Percentiles rank a stretch among this genome's conserved stretches.
Evolutionary conservation across 208 protist genomes (phyloP).

Genomic region (Zelonia costaricensis): DNA sequence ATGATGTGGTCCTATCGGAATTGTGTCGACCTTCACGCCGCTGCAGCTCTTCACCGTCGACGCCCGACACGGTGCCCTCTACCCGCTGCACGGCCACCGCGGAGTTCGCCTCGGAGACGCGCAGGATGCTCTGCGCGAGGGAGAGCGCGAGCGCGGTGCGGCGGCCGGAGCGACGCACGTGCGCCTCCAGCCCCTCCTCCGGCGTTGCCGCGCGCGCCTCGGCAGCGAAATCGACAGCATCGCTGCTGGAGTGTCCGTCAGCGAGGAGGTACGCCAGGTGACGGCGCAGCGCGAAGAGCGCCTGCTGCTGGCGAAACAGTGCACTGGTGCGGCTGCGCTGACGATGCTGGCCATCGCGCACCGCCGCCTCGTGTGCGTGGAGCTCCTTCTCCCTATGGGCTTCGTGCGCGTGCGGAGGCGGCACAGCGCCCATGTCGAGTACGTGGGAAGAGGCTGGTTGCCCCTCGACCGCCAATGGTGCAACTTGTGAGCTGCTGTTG

Average conservation of each 20-base stretch:
- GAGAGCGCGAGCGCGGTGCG: slow-evolving; percentile 19
- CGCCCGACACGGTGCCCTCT: neutral
- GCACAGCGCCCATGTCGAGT: too few species aligned
- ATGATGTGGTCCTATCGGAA: too few species aligned
- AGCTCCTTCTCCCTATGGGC: too few species aligned
- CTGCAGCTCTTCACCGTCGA: neutral
- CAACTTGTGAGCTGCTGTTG: too few species aligned
- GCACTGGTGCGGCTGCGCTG: neutral
- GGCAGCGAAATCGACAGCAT: too few species aligned
- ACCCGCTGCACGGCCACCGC: neutral
- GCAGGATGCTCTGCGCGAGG: slow-evolving; percentile 16
- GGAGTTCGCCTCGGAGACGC: neutral
- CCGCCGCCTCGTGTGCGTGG: too few species aligned
- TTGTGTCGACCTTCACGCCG: too few species aligned
- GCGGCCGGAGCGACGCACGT: slow-evolving; percentile 7
- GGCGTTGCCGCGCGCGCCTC: neutral
- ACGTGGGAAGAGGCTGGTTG: too few species aligned
- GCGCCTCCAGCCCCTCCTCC: neutral
- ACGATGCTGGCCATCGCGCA: neutral
- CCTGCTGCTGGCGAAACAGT: slow-evolving; percentile 21
- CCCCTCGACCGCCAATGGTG: too few species aligned
- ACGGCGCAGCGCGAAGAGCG: slow-evolving; percentile 22
- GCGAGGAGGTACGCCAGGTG: slow-evolving; percentile 30
- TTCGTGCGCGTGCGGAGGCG: too few species aligned
- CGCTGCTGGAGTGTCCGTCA: neutral